phyloP scores from a whole-genome alignment of 805 yeast genomes.

The Myxozyma lipomycoides region DNA sequence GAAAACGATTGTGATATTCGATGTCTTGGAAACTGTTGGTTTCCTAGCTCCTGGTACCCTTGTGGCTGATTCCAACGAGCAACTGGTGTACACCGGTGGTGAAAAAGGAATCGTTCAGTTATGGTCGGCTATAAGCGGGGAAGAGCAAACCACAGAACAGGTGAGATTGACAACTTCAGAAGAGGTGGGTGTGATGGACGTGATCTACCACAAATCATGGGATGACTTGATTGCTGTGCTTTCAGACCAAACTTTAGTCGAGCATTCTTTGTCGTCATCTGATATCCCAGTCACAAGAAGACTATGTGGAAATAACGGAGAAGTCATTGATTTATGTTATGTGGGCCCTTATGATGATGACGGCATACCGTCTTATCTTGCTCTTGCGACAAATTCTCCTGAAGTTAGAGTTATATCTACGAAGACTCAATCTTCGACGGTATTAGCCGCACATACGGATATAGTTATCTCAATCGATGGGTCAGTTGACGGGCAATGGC shows the following conservation, averaged over 20 bases:
- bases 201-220: constrained; percentile 33
- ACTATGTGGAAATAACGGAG: constrained; percentile 92
- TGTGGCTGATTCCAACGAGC: constrained; percentile 6
- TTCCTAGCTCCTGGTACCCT: constrained; percentile 30
- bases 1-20: constrained; percentile 67
- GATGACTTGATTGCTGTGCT: constrained; percentile 49
- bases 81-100: constrained; percentile 68
- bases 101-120: constrained; percentile 63
- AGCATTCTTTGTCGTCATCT: constrained; percentile 40
- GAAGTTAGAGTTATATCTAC: constrained; percentile 66
- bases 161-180: constrained; percentile 51
- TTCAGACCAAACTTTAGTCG: constrained; percentile 79
- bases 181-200: constrained; percentile 67
- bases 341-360: constrained; percentile 54
- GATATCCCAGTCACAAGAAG: constrained; percentile 46
- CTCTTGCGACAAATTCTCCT: constrained; percentile 92
- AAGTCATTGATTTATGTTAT: constrained; percentile 81
- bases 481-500: constrained; percentile 78
- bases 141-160: constrained; percentile 43
- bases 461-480: constrained; percentile 75
- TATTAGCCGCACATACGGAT: constrained; percentile 81
- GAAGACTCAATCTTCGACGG: constrained; percentile 53
- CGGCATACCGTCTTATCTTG: constrained; percentile 43
- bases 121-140: constrained; percentile 55
- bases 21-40: constrained; percentile 43